phyloP scores from a whole-genome alignment of 2,329 filamentous ascomycete genomes.

The Didymella pomorum region DNA sequence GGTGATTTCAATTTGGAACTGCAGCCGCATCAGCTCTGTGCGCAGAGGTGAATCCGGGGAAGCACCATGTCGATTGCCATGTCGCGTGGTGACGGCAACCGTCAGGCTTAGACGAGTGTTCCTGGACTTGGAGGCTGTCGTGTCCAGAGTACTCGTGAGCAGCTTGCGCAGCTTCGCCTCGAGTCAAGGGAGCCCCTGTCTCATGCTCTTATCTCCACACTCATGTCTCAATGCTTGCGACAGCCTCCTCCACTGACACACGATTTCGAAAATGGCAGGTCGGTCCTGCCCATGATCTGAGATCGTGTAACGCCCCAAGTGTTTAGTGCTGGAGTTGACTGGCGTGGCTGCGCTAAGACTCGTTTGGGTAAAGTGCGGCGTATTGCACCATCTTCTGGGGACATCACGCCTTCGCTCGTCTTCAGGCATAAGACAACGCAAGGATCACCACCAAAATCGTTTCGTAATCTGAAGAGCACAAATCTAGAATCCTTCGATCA shows the following conservation, averaged over 20 bases:
- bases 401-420: conserved; percentile 32
- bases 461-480: conserved; percentile 8
- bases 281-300: conserved; percentile 14
- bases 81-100: conserved; percentile 6
- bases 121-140: not conserved
- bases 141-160: not conserved
- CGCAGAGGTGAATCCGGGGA: conserved; percentile 22
- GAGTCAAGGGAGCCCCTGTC: too few relatives aligned
- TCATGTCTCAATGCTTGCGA: conserved; percentile 11
- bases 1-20: conserved; percentile 10
- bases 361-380: conserved; percentile 20
- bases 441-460: conserved; percentile 1
- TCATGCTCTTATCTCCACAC: not conserved
- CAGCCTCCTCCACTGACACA: conserved; percentile 7
- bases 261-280: conserved; percentile 22
- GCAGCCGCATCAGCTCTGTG: conserved; percentile 14
- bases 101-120: not conserved
- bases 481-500: not conserved
- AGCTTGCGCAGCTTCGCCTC: conserved; percentile 3
- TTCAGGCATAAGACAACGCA: conserved; percentile 20
- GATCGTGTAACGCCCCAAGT: conserved; percentile 9
- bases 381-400: conserved; percentile 23
- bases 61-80: conserved; percentile 5
- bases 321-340: conserved; percentile 25
- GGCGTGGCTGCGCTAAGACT: conserved; percentile 23